A percentile compares a stretch with the other conserved stretches of the same genome.
phyloP scores from a whole-genome alignment of 805 yeast species.

The Scheffersomyces lignosus region DNA sequence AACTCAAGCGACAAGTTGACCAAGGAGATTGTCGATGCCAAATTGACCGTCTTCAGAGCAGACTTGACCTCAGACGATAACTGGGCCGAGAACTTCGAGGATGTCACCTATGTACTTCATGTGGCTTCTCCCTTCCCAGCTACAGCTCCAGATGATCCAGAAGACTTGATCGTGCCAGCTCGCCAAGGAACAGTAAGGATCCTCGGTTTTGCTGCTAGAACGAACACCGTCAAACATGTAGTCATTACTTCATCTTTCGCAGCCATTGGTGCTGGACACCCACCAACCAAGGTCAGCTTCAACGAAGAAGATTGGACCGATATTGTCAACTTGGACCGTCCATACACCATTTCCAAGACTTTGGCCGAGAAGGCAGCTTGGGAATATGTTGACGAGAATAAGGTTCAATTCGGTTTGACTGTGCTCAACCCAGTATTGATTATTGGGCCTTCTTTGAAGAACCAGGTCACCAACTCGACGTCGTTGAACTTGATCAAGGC shows the following conservation, averaged over 20 bases:
- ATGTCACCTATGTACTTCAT: background rate
- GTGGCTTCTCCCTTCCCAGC: background rate
- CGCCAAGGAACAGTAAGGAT: background rate
- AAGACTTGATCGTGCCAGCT: background rate
- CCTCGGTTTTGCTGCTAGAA: background rate
- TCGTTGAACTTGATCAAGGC: background rate
- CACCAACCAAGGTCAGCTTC: slow-evolving; percentile 2
- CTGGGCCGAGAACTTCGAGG: background rate
- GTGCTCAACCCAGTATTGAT: background rate
- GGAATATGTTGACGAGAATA: background rate
- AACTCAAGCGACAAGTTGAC: background rate
- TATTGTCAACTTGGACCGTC: background rate
- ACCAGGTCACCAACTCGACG: background rate
- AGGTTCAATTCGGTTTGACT: background rate
- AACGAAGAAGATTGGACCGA: background rate
- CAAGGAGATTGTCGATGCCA: background rate
- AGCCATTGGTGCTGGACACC: slow-evolving; percentile 32
- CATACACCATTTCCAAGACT: slow-evolving; percentile 1
- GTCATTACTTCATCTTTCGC: slow-evolving; percentile 56
- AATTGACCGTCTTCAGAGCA: background rate
- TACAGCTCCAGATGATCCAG: background rate
- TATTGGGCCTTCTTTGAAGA: background rate
- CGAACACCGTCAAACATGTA: slow-evolving; percentile 35
- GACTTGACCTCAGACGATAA: background rate
- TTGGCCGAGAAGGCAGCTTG: background rate